Evolutionary conservation across 768 basidiomycete genomes (phyloP), one percentile per base, ranked within the genome.

Genomic region (Suillus brevipes): DNA sequence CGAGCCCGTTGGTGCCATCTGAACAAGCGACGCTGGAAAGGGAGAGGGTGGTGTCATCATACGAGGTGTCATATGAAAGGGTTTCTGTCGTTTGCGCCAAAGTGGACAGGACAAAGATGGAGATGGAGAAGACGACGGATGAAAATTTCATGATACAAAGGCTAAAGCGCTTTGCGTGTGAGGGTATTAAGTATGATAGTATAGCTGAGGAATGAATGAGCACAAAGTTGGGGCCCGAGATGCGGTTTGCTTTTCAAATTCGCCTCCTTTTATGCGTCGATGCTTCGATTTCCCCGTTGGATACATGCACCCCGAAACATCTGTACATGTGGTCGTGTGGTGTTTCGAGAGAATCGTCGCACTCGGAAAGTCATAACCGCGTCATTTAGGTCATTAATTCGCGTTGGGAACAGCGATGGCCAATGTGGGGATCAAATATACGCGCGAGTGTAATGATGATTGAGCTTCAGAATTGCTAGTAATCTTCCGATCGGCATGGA

Each of bases 11-110:
- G 13, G 66, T 0, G 1, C 81, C 81, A 59, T 74, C 65, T 14
- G 82, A 82, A 68, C 81, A 82, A 4, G 80, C 74, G 18, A 81
- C 75, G 0, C 62, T 57, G 61, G 53, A 13, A 56, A 81, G 74
- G 47, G 75, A 69, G 57, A 72, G 71, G 58, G 1, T 1, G 6
- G 37, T 36, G 56, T 76, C 69, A 67, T 79, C 81, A 64, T 82
- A 82, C 9, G 63, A 73, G 28, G 43, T 50, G 71, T 83, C 82
- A 50, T 74, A 82, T 10, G 80, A 69, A 55, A 82, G 76, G 6
- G 76, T 73, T 49, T 71, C 67, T 38, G 60, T 5, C 4, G 66
- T 65, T 66, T 75, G 71, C 12, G 75, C 70, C 60, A 65, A 59
- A 60, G 67, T 69, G 40, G 65, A 57, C 18, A 73, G 69, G 49